These are phyloP conservation scores for Fusarium gaditjirri DNA, from an alignment of 2,329 filamentous ascomycete species.

Conservation along the genomic window DNA sequence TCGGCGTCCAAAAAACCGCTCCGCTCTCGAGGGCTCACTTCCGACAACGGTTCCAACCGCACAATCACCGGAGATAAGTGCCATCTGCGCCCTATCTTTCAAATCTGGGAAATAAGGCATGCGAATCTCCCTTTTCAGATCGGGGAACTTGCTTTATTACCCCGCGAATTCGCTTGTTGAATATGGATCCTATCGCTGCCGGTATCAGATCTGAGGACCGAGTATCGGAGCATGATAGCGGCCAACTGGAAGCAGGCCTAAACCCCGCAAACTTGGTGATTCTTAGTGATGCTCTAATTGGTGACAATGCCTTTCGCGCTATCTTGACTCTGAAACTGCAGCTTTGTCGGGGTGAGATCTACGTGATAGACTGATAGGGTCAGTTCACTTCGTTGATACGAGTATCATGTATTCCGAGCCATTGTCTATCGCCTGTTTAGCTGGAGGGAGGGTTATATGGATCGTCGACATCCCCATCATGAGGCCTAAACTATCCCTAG, in stretches of 20 bases:
- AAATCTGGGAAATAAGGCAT: background rate
- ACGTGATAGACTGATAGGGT: conserved; percentile 11
- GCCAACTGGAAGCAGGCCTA: background rate
- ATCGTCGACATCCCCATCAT: background rate
- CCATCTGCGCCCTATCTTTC: background rate
- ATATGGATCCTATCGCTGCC: background rate
- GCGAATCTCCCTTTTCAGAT: background rate
- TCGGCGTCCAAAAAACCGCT: conserved; percentile 25
- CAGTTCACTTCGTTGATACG: background rate
- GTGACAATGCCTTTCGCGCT: background rate
- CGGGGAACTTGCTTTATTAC: conserved; percentile 8
- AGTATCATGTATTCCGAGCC: background rate
- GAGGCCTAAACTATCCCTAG: too few relatives aligned
- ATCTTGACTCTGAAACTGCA: background rate
- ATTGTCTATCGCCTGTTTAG: background rate
- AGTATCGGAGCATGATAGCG: conserved; percentile 1
- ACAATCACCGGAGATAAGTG: background rate
- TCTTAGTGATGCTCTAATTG: background rate
- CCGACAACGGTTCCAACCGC: conserved; percentile 4
- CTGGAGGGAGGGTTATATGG: background rate
- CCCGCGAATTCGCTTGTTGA: conserved; percentile 17
- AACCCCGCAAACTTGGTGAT: background rate
- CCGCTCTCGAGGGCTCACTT: conserved; percentile 4
- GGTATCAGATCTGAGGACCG: conserved; percentile 25
- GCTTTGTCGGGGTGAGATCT: background rate